Evolutionary conservation across 75 land plant species (phyloP).

Genomic region (Pinus tabuliformis): DNA sequence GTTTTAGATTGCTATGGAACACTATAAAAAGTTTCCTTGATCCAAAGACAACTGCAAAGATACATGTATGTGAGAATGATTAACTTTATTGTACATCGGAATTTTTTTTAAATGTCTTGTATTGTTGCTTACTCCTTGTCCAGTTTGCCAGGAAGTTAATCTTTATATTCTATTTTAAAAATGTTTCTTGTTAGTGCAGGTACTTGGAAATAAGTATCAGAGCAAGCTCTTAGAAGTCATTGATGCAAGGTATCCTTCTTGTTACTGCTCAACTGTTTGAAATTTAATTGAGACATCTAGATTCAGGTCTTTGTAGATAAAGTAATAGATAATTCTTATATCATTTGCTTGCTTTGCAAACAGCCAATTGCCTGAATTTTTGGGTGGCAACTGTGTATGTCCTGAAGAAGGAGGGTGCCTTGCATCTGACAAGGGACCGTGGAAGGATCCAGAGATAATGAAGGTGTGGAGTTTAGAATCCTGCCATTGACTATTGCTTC

Average conservation of each 20-base stretch:
- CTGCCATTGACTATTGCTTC: not conserved
- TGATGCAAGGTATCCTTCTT: conserved; percentile 67
- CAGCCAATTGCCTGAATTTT: conserved; percentile 81
- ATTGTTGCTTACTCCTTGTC: not conserved
- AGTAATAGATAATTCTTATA: not conserved
- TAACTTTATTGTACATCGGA: not conserved
- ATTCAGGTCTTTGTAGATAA: not conserved
- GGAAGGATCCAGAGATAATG: conserved; percentile 76
- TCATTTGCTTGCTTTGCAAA: conserved; percentile 9
- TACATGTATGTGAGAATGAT: conserved; percentile 45
- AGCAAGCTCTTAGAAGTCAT: conserved; percentile 82
- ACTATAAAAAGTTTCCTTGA: conserved; percentile 81
- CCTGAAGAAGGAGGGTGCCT: conserved; percentile 68
- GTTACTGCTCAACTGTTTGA: not conserved
- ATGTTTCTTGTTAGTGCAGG: conserved; percentile 37
- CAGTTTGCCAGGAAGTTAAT: not conserved
- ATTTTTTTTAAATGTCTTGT: not conserved
- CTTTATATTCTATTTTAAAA: not conserved
- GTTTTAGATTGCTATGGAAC: conserved; percentile 84
- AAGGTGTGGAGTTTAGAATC: conserved; percentile 32
- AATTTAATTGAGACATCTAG: not conserved
- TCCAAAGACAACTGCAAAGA: conserved; percentile 83
- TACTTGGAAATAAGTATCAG: conserved; percentile 84
- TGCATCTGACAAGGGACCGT: conserved; percentile 78
- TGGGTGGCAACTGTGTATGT: conserved; percentile 78